Evolutionary conservation across 768 basidiomycete genomes (phyloP).

Genomic region (Lactarius hengduanensis): DNA sequence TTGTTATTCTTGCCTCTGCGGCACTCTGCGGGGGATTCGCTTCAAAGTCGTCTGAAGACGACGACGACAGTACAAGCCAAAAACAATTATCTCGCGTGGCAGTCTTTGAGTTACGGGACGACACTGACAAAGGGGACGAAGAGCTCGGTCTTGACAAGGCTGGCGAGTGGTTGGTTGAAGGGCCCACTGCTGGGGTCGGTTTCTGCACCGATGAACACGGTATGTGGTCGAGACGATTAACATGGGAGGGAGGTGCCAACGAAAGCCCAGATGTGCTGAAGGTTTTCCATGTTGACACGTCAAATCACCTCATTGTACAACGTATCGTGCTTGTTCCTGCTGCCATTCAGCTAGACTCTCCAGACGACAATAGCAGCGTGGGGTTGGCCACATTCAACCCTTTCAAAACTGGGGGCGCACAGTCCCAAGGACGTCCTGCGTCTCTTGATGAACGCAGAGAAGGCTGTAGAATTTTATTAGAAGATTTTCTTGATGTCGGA

Average conservation of each 20-base stretch:
- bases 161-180: slow-evolving; percentile 28
- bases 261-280: slow-evolving; percentile 37
- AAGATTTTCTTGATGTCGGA: slow-evolving; percentile 38
- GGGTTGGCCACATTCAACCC: slow-evolving; percentile 57
- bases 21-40: slow-evolving; percentile 8
- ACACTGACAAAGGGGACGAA: slow-evolving; percentile 13
- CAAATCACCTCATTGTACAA: slow-evolving; percentile 47
- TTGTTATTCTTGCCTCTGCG: slow-evolving; percentile 21
- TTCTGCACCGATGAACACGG: slow-evolving; percentile 16
- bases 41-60: slow-evolving; percentile 7
- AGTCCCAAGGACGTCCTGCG: slow-evolving; percentile 48
- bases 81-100: slow-evolving; percentile 15
- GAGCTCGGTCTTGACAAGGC: slow-evolving; percentile 14
- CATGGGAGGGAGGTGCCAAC: not conserved
- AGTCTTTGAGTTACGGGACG: slow-evolving; percentile 17
- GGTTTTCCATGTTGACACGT: slow-evolving; percentile 44
- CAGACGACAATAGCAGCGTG: slow-evolving; percentile 36
- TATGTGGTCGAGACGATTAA: slow-evolving; percentile 1
- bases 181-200: slow-evolving; percentile 16
- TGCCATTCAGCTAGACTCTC: slow-evolving; percentile 26
- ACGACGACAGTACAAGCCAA: not conserved
- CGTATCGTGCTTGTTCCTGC: slow-evolving; percentile 22
- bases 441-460: slow-evolving; percentile 30
- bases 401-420: slow-evolving; percentile 54
- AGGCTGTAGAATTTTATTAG: slow-evolving; percentile 36